Base-by-base conservation (phyloP, 768 basidiomycete genomes). In the Coprinopsis sp. region DNA sequence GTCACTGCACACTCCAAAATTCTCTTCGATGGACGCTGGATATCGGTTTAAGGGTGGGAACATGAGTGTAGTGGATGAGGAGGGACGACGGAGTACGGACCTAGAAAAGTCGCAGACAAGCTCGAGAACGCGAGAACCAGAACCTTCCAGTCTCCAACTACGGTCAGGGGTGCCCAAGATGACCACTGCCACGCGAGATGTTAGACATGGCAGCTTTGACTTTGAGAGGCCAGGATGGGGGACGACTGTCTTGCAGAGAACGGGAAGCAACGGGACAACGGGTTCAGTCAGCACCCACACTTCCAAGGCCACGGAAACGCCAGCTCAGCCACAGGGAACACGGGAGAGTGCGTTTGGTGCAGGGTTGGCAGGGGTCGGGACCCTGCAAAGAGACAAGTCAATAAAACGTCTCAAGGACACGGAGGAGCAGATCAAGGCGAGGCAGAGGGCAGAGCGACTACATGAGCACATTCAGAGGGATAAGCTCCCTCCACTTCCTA, bases 121-220 rank as follows among this genome's bases (percentile, higher is more conserved):
- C 39, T 44, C 50, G 16, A 66, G n/a, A 58, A 24, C 65, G 56
- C 11, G 64, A 60, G 44, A 52, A 53, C 7, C 57, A 54, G 6
- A 65, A 64, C 10, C 24, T 58, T 55, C 53, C 45, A 53, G 43
- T 36, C 22, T 34, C 13, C 47, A 49, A 18, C 36, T 51, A 4
- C 42, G 54, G 8, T 46, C 46, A 7, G 47, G 47, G 29, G 30
- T 53, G 2, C 52, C 53, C 3, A 61, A 61, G 51, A 59, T 64
- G 59, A 63, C 55, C 46, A 60, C 42, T 31, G 53, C 50, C 13
- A 67, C 56, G 24, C 70, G 74, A 39, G 64, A 76, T 1, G 75
- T 69, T 33, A 82, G 84, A 57, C 82, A 84, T 52, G 84, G 84
- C 4, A 84, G 80, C 55, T 87, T 87, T 59, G 85, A 87, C 57